Conservation (phyloP, 2,329 filamentous ascomycete species). For the Lomentospora prolificans region DNA sequence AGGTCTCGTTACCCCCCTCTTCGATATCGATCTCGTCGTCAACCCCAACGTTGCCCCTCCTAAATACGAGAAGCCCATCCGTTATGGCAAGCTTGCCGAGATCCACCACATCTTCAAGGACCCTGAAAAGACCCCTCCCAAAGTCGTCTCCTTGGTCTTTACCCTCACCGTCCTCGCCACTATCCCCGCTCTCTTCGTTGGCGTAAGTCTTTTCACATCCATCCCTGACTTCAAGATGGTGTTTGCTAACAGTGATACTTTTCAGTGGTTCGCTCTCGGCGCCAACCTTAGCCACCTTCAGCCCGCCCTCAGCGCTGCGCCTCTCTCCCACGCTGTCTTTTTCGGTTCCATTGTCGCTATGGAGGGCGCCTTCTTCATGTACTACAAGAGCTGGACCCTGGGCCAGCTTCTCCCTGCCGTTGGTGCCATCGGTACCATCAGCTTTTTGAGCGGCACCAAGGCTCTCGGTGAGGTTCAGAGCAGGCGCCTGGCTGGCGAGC, state of each 20-base stretch:
- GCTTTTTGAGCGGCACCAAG: conserved; percentile 79
- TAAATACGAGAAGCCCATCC: conserved; percentile 56
- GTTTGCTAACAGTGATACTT: conserved; percentile 6
- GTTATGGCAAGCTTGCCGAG: conserved; percentile 75
- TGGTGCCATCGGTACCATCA: conserved; percentile 54
- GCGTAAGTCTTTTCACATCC: conserved; percentile 44
- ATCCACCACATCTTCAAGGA: conserved; percentile 85
- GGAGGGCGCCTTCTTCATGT: conserved; percentile 88
- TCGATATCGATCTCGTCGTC: conserved; percentile 58
- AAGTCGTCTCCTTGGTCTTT: conserved; percentile 70
- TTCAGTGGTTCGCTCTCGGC: conserved; percentile 69
- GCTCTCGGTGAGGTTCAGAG: conserved; percentile 89
- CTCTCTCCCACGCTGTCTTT: conserved; percentile 74
- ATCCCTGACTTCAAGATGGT: not conserved
- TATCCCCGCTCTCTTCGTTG: conserved; percentile 61
- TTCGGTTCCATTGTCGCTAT: conserved; percentile 79
- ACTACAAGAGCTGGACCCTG: conserved; percentile 86
- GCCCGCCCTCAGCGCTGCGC: conserved; percentile 65
- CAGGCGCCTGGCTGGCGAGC: conserved; percentile 67
- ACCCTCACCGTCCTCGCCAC: conserved; percentile 61
- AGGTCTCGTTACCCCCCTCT: conserved; percentile 59
- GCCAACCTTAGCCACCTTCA: conserved; percentile 72
- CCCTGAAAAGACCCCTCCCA: conserved; percentile 71
- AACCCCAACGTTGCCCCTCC: conserved; percentile 53
- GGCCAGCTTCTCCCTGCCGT: conserved; percentile 79